phyloP scores from a whole-genome alignment of 2,329 filamentous ascomycete genomes.

The Pezicula carpinea region DNA sequence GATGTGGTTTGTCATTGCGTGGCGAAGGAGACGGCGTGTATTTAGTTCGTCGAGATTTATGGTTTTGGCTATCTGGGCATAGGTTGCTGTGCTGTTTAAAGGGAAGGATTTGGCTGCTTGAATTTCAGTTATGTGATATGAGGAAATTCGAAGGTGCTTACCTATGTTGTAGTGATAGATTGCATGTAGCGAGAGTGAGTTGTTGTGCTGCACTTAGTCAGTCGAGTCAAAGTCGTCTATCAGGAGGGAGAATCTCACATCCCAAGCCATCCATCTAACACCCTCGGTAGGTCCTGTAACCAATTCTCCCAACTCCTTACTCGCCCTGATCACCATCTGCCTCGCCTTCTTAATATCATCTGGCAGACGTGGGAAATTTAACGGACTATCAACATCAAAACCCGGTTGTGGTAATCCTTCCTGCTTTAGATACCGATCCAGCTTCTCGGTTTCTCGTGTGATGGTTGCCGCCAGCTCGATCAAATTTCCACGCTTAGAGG shows the following conservation, averaged over 20 bases:
- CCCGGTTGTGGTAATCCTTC: slow-evolving; percentile 37
- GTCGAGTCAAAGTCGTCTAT: slow-evolving; percentile 9
- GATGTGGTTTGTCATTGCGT: slow-evolving; percentile 53
- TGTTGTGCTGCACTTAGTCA: slow-evolving; percentile 36
- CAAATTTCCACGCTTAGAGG: slow-evolving; percentile 25
- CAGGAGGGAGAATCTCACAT: slow-evolving; percentile 32
- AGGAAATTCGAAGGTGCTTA: slow-evolving; percentile 21
- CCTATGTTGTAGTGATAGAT: slow-evolving; percentile 47
- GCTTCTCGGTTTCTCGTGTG: slow-evolving; percentile 41
- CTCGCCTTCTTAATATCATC: slow-evolving; percentile 41
- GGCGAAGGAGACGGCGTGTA: slow-evolving; percentile 45
- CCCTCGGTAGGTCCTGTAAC: slow-evolving; percentile 45
- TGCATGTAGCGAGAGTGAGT: slow-evolving; percentile 44
- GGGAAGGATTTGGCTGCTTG: slow-evolving; percentile 47
- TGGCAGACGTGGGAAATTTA: slow-evolving; percentile 43
- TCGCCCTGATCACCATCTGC: slow-evolving; percentile 43
- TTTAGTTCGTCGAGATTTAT: slow-evolving; percentile 44
- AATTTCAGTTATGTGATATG: slow-evolving; percentile 6
- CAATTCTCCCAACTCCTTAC: slow-evolving; percentile 42
- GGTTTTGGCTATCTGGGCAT: slow-evolving; percentile 40
- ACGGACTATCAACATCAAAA: slow-evolving; percentile 40
- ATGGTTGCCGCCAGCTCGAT: slow-evolving; percentile 44
- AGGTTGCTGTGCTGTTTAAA: slow-evolving; percentile 38
- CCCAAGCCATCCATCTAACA: slow-evolving; percentile 49
- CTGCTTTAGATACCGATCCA: slow-evolving; percentile 42